Percentiles rank a stretch among this genome's conserved stretches.
Conservation (phyloP, 2,329 filamentous ascomycete genomes). For the Coniochaeta hoffmannii region DNA sequence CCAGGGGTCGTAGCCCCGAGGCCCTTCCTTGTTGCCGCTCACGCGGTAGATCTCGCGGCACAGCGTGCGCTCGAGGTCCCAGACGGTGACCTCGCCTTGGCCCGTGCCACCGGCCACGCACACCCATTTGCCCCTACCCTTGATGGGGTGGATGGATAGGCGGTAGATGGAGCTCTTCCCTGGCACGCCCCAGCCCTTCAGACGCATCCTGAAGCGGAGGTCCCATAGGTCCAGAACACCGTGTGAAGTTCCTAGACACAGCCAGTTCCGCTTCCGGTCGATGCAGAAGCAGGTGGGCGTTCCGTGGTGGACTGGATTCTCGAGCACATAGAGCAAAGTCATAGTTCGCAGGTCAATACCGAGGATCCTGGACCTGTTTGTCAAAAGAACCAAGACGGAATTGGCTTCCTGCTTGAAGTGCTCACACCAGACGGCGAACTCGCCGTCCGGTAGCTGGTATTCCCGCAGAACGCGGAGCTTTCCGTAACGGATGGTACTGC, state of each 20-base stretch:
- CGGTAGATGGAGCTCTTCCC: conserved; percentile 75
- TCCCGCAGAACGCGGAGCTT: conserved; percentile 70
- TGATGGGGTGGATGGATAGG: conserved; percentile 69
- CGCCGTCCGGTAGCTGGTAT: conserved; percentile 66
- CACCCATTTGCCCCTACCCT: conserved; percentile 74
- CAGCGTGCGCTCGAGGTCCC: conserved; percentile 85
- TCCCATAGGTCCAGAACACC: conserved; percentile 95
- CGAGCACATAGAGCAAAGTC: conserved; percentile 69
- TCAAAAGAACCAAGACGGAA: conserved; percentile 81
- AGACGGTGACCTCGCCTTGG: conserved; percentile 84
- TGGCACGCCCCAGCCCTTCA: conserved; percentile 83
- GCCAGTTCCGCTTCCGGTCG: conserved; percentile 80
- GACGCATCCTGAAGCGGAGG: conserved; percentile 80
- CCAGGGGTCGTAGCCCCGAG: conserved; percentile 71
- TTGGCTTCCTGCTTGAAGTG: conserved; percentile 78
- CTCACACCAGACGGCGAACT: conserved; percentile 84
- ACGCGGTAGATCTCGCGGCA: conserved; percentile 85
- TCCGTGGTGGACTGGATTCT: conserved; percentile 87
- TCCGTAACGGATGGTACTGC: conserved; percentile 61
- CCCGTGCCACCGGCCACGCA: conserved; percentile 84
- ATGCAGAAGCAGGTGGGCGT: conserved; percentile 87
- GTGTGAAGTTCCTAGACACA: conserved; percentile 85
- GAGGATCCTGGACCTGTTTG: conserved; percentile 75
- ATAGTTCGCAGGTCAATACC: conserved; percentile 85
- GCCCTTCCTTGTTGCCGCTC: conserved; percentile 50